These are phyloP conservation scores for Fusarium sp. DNA, from an alignment of 2,329 filamentous ascomycete species.

Conservation along the genomic window DNA sequence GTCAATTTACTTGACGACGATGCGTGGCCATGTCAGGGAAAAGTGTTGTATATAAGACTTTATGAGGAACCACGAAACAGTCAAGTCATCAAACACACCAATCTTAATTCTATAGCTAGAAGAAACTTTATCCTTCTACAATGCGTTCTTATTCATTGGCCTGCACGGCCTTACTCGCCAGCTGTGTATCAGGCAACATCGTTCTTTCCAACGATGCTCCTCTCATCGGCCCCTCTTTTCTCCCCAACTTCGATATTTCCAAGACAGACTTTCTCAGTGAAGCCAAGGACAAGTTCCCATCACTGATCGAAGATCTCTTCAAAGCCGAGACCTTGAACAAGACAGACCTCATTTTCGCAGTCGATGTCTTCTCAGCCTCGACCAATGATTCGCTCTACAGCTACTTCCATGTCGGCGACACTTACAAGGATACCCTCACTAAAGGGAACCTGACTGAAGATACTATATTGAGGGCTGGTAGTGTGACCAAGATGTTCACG, in stretches of 20 bases:
- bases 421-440: conserved; percentile 24
- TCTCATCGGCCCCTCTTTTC: conserved; percentile 38
- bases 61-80: neutral
- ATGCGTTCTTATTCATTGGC: neutral
- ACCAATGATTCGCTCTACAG: conserved; percentile 42
- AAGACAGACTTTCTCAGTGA: conserved; percentile 3
- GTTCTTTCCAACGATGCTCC: conserved; percentile 29
- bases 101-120: neutral
- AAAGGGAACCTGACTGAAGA: conserved; percentile 25
- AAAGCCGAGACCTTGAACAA: conserved; percentile 4
- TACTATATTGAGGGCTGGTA: conserved; percentile 24
- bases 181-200: conserved; percentile 4
- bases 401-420: conserved; percentile 35
- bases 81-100: neutral
- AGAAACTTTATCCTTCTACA: neutral
- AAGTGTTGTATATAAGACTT: neutral
- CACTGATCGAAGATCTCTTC: conserved; percentile 19
- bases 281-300: conserved; percentile 25
- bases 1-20: neutral
- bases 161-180: neutral
- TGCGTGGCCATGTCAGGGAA: neutral
- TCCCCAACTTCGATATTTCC: conserved; percentile 34
- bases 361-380: conserved; percentile 43
- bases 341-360: conserved; percentile 30
- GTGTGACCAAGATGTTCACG: conserved; percentile 33